These are phyloP conservation scores for Epicoccum nigrum DNA, from an alignment of 2,329 filamentous ascomycete species.

Conservation along the genomic window DNA sequence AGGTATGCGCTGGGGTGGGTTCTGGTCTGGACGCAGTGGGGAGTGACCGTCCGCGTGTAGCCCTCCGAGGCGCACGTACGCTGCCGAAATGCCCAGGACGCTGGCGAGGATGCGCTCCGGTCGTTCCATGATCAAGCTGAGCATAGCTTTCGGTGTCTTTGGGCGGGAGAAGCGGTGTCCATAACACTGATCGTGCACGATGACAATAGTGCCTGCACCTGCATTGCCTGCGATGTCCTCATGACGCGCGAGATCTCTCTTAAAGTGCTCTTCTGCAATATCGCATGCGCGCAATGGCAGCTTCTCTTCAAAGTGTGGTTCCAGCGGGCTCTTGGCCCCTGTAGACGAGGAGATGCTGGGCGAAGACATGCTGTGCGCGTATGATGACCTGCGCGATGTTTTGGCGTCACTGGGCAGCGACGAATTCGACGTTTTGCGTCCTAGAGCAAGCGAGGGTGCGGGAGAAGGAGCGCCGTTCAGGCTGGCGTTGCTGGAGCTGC, in stretches of 20 bases:
- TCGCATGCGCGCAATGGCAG: slow-evolving; percentile 58
- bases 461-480: slow-evolving; percentile 47
- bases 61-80: slow-evolving; percentile 88
- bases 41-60: slow-evolving; percentile 74
- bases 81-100: slow-evolving; percentile 79
- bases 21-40: slow-evolving; percentile 68
- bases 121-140: slow-evolving; percentile 87
- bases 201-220: slow-evolving; percentile 71
- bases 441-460: slow-evolving; percentile 49
- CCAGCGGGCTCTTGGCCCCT: slow-evolving; percentile 49
- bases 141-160: slow-evolving; percentile 71
- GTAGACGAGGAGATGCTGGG: slow-evolving; percentile 49
- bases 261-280: slow-evolving; percentile 72
- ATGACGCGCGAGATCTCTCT: slow-evolving; percentile 69
- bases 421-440: slow-evolving; percentile 51
- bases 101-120: slow-evolving; percentile 89
- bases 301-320: slow-evolving; percentile 47
- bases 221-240: slow-evolving; percentile 51
- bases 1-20: slow-evolving; percentile 67
- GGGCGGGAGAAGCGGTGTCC: slow-evolving; percentile 90
- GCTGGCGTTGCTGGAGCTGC: slow-evolving; percentile 53
- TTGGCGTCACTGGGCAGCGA: slow-evolving; percentile 50
- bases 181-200: slow-evolving; percentile 93
- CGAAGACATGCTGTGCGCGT: slow-evolving; percentile 53
- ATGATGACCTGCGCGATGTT: slow-evolving; percentile 44